phyloP scores from a whole-genome alignment of 805 yeast species.

The Schizosaccharomyces japonicus region DNA sequence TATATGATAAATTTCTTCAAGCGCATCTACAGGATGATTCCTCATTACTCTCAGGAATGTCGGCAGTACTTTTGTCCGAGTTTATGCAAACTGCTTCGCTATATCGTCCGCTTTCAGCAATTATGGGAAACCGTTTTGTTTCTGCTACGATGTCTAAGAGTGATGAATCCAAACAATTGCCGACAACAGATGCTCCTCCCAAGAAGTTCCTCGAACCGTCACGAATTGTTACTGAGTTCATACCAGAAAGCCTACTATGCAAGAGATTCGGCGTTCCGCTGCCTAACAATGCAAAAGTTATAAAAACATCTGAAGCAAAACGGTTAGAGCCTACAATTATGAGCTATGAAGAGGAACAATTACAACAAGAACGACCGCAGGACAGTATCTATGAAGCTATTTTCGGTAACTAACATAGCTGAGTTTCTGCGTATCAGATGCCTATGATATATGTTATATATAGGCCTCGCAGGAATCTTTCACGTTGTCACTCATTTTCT shows the following conservation, averaged over 20 bases:
- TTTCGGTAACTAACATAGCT: too few species aligned
- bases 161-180: constrained; percentile 1
- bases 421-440: too few species aligned
- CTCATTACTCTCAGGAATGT: background rate
- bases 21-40: background rate
- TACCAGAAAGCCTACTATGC: constrained; percentile 12
- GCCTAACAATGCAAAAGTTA: too few species aligned
- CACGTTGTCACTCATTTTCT: too few species aligned
- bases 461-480: too few species aligned
- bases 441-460: too few species aligned
- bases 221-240: constrained; percentile 8
- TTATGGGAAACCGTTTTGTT: background rate
- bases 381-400: too few species aligned
- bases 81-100: background rate
- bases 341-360: too few species aligned
- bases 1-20: background rate
- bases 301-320: too few species aligned
- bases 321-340: too few species aligned
- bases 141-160: background rate
- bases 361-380: too few species aligned
- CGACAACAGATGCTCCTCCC: constrained; percentile 10
- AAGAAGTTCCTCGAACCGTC: constrained; percentile 13
- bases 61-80: background rate
- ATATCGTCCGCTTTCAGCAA: background rate
- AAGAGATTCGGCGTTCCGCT: constrained; percentile 13